Conservation (phyloP, 495 filamentous ascomycete genomes). For the Neurospora sp. region DNA sequence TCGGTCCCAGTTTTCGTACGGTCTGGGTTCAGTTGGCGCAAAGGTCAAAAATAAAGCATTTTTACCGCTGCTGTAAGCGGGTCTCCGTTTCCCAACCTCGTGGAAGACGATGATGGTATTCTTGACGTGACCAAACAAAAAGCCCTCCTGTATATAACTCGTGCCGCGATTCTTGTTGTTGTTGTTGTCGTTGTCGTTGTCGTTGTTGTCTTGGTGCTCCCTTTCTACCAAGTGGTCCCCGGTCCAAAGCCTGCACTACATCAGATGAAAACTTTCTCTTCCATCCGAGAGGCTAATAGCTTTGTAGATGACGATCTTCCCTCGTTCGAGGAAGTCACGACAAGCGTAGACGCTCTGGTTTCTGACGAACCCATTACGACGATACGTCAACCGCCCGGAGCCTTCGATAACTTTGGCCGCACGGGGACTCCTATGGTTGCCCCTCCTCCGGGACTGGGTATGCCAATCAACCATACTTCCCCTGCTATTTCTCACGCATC, state of each 20-base stretch:
- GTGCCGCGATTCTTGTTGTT: neutral
- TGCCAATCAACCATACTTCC: conserved; percentile 44
- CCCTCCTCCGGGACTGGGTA: conserved; percentile 53
- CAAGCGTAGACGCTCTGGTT: conserved; percentile 47
- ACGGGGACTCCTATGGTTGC: conserved; percentile 45
- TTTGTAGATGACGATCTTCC: conserved; percentile 38
- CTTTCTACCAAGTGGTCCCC: conserved; percentile 14
- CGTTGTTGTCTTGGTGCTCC: conserved; percentile 9
- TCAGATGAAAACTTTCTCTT: conserved; percentile 17
- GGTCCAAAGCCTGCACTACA: neutral
- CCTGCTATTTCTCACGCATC: conserved; percentile 21
- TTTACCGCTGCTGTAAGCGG: conserved; percentile 28
- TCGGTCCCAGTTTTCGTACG: conserved; percentile 35
- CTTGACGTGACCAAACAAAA: conserved; percentile 33
- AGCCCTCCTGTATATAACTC: conserved; percentile 27
- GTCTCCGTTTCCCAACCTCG: conserved; percentile 28
- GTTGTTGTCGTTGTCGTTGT: conserved; percentile 7
- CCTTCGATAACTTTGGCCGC: conserved; percentile 36
- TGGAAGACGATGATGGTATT: conserved; percentile 47
- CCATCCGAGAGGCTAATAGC: conserved; percentile 27
- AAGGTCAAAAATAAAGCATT: conserved; percentile 44
- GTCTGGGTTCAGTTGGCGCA: conserved; percentile 27
- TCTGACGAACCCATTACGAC: conserved; percentile 32
- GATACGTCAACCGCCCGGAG: conserved; percentile 23
- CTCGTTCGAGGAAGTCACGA: conserved; percentile 41